Conservation (phyloP, 306 rosid species). For the Cucumis sativus region Cucumber_9930_V3 NC_026656.2:14197501-14198000, state of each 20-base stretch:
- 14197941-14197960: slow-evolving; percentile 1
- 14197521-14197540: too few relatives aligned
- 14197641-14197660: too few relatives aligned
- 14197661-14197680: neutral
- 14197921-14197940: neutral
- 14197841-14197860: neutral
- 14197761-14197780: neutral
- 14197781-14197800: neutral
- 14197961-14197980: slow-evolving; percentile 61
- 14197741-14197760: neutral
- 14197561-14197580: too few relatives aligned
- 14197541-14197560: too few relatives aligned
- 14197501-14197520: too few relatives aligned
- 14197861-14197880: neutral
- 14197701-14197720: neutral
- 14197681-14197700: neutral
- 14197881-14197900: neutral
- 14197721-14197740: neutral
- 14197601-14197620: too few relatives aligned
- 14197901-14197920: neutral
- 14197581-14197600: too few relatives aligned
- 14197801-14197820: neutral
- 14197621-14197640: too few relatives aligned
- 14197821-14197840: neutral
- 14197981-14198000: slow-evolving; percentile 83